Evolutionary conservation across 257 asterid species (phyloP).

Genomic region (Misopates orontium): DNA sequence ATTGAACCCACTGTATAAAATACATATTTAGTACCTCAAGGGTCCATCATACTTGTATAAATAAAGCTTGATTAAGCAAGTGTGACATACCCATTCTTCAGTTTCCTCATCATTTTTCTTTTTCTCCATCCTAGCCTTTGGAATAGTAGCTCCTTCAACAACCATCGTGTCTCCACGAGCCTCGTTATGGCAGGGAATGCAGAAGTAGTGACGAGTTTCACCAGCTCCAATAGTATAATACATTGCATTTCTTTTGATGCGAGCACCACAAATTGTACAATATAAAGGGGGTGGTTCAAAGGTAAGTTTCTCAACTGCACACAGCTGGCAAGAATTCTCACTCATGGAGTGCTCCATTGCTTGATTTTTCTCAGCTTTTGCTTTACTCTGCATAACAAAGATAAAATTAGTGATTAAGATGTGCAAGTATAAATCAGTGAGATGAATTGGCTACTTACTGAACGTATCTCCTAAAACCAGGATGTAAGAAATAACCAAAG

Average conservation of each 20-base stretch:
- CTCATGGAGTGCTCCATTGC: slow-evolving; percentile 93
- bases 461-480: slow-evolving; percentile 11
- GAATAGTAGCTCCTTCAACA: slow-evolving; percentile 67
- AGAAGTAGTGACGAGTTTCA: slow-evolving; percentile 86
- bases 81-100: slow-evolving; percentile 89
- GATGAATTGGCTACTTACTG: slow-evolving; percentile 9
- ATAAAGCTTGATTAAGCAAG: slow-evolving; percentile 17
- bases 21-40: slow-evolving; percentile 28
- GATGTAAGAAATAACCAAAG: slow-evolving; percentile 2
- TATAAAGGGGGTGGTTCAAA: slow-evolving; percentile 97
- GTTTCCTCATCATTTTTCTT: slow-evolving; percentile 91
- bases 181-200: slow-evolving; percentile 86
- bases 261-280: slow-evolving; percentile 94
- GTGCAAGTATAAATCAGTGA: background rate
- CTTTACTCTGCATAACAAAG: slow-evolving; percentile 72
- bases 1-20: slow-evolving; percentile 95
- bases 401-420: background rate
- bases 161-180: slow-evolving; percentile 82
- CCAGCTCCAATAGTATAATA: slow-evolving; percentile 89
- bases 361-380: slow-evolving; percentile 89
- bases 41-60: slow-evolving; percentile 13
- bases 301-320: slow-evolving; percentile 96
- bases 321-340: slow-evolving; percentile 94
- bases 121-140: slow-evolving; percentile 83
- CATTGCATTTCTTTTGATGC: slow-evolving; percentile 89